Conservation (phyloP, 2,329 filamentous ascomycete species). For the Monilinia laxa region DNA sequence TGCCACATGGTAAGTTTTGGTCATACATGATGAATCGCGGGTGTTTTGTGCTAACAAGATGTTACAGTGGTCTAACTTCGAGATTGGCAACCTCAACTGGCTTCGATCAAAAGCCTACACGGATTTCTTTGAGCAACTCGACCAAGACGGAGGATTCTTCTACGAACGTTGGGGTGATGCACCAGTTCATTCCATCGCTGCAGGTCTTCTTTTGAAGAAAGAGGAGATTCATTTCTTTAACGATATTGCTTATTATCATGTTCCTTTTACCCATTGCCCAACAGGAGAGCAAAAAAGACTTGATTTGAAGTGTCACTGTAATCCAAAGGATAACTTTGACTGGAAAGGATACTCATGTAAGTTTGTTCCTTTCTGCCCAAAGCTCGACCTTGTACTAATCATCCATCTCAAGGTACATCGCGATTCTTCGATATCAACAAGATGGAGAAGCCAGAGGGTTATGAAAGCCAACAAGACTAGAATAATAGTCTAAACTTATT, state of each 20-base stretch:
- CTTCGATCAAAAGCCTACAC: slow-evolving; percentile 83
- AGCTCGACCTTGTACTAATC: slow-evolving; percentile 28
- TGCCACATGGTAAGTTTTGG: slow-evolving; percentile 81
- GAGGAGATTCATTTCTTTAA: slow-evolving; percentile 98
- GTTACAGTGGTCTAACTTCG: slow-evolving; percentile 93
- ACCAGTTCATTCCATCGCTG: slow-evolving; percentile 96
- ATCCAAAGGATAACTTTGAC: slow-evolving; percentile 96
- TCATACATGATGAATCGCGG: not conserved
- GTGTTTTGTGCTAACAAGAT: not conserved
- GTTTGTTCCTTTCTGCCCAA: slow-evolving; percentile 41
- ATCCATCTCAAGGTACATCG: slow-evolving; percentile 63
- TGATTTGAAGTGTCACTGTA: slow-evolving; percentile 89
- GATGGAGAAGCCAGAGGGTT: slow-evolving; percentile 80
- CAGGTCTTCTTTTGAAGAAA: slow-evolving; percentile 81
- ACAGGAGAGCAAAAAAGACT: slow-evolving; percentile 81
- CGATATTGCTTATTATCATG: slow-evolving; percentile 97
- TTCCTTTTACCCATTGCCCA: slow-evolving; percentile 96
- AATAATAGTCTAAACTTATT: slow-evolving; percentile 6
- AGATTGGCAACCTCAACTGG: slow-evolving; percentile 93
- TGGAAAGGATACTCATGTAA: slow-evolving; percentile 98
- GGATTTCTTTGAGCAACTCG: slow-evolving; percentile 87
- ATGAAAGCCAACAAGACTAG: slow-evolving; percentile 66
- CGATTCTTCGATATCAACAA: slow-evolving; percentile 83
- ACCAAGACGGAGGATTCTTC: slow-evolving; percentile 94
- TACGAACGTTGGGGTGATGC: slow-evolving; percentile 99